These are phyloP conservation scores for Lecanicillium sp. DNA, from an alignment of 2,329 filamentous ascomycete species.

Conservation along the genomic window DNA sequence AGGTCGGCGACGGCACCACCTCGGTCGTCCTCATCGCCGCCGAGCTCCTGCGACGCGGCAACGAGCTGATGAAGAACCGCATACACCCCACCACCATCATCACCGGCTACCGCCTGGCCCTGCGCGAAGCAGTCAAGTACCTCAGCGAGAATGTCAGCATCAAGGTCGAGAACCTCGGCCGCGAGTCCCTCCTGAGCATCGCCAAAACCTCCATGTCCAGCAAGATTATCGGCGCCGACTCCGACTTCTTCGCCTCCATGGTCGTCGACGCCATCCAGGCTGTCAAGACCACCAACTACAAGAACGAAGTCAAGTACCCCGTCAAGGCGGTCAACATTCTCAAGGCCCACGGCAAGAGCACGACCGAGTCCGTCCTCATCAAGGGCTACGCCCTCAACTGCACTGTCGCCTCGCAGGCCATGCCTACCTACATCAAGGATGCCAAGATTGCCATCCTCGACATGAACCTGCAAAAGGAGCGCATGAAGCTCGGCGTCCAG, in stretches of 20 bases:
- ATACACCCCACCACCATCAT: conserved; percentile 99
- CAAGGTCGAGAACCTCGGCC: conserved; percentile 85
- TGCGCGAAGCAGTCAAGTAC: conserved; percentile 95
- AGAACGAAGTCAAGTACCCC: conserved; percentile 88
- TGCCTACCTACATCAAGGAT: conserved; percentile 86
- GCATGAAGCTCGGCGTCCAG: conserved; percentile 98
- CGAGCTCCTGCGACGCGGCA: conserved; percentile 85
- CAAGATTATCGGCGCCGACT: conserved; percentile 95
- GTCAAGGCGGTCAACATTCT: conserved; percentile 99
- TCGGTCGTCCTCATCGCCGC: conserved; percentile 96
- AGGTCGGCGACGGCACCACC: conserved; percentile 96
- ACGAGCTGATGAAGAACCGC: conserved; percentile 98
- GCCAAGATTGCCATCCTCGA: conserved; percentile 96
- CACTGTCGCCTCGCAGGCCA: conserved; percentile 95
- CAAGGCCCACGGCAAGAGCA: conserved; percentile 94
- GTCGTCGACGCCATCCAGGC: conserved; percentile 93
- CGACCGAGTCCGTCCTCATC: conserved; percentile 78
- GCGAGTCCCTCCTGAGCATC: conserved; percentile 87
- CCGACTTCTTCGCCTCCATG: conserved; percentile 96
- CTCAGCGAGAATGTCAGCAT: conserved; percentile 98
- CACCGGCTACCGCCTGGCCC: conserved; percentile 89
- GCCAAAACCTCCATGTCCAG: conserved; percentile 99
- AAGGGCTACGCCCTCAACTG: conserved; percentile 98
- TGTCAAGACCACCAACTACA: conserved; percentile 88
- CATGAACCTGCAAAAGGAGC: conserved; percentile 98